Evolutionary conservation across 2,329 filamentous ascomycete genomes (phyloP).

Genomic region (Calonectria pauciramosa): DNA sequence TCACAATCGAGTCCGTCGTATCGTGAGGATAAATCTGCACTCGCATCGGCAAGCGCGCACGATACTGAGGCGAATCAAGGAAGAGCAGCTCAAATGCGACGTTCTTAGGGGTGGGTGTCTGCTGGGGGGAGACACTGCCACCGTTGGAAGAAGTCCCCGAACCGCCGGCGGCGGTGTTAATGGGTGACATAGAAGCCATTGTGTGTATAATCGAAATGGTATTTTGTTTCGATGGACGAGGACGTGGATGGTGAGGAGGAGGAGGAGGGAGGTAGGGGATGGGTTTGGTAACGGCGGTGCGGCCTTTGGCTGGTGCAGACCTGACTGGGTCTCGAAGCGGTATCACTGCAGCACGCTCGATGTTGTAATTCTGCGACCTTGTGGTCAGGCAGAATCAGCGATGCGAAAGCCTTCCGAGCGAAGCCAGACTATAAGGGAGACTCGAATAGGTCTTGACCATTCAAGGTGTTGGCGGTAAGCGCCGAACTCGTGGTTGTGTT

Average conservation of each 20-base stretch:
- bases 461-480: constrained; percentile 51
- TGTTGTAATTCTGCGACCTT: constrained; percentile 42
- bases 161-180: constrained; percentile 51
- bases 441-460: constrained; percentile 47
- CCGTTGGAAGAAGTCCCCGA: constrained; percentile 56
- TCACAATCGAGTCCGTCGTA: constrained; percentile 96
- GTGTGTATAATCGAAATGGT: constrained; percentile 45
- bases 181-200: constrained; percentile 65
- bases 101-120: constrained; percentile 72
- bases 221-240: constrained; percentile 43
- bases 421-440: constrained; percentile 37
- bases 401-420: constrained; percentile 33
- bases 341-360: constrained; percentile 45
- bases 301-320: constrained; percentile 51
- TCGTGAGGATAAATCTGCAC: constrained; percentile 96
- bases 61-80: constrained; percentile 75
- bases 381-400: constrained; percentile 38
- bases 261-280: constrained; percentile 37
- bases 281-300: constrained; percentile 45
- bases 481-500: constrained; percentile 46
- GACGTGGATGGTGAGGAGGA: constrained; percentile 36
- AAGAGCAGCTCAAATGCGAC: constrained; percentile 85
- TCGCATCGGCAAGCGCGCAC: constrained; percentile 84
- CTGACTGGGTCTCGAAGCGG: constrained; percentile 43
- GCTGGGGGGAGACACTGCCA: constrained; percentile 62